Evolutionary conservation across 1,284 basidiomycete species (phyloP), one percentile per base, ranked within the genome.

Genomic region (Trichosporon inkin): DNA sequence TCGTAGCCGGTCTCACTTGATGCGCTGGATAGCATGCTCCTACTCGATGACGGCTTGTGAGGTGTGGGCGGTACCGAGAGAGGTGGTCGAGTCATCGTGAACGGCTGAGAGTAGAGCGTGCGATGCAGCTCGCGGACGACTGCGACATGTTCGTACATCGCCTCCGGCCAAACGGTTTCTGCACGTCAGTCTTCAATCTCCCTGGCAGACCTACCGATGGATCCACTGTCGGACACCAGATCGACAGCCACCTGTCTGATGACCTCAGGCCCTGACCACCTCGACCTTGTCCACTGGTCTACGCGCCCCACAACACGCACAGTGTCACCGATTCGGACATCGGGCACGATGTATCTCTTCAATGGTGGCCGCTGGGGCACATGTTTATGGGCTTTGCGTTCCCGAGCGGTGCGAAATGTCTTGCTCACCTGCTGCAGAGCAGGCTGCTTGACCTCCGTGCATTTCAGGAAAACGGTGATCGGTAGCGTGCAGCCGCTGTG

Each of bases 131-230:
- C 36, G 2, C 36, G 6, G 17, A 74, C 72, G 17, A 61, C 10
- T 0, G 58, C 40, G 8, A 58, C 28, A 36, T 75, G 73, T 0
- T 22, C 28, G 38, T 60, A 70, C 56, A 73, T 68, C 36, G 65
- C 68, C 10, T 77, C 72, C 6, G 72, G 62, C 55, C 72, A 66
- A 14, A 77, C 73, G 0, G 71, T 69, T 14, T 10, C 75, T 76
- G 59, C 10, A 13, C 5, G 55, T 64, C 16, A 64, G 60, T 22
- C 36, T 0, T 4, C 14, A 1, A 3, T 1, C 22, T 1, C 4
- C 0, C 0, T 1, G 6, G 13, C 6, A 10, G 7, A 17, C 74
- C 60, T 47, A 75, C 75, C 36, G 10, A 75, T 59, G 4, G 44
- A 68, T 6, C 75, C 75, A 2, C 39, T 36, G 1, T 71, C 72